Conservation (phyloP, 495 filamentous ascomycete genomes). For the Aspergillus homomorphus region DNA sequence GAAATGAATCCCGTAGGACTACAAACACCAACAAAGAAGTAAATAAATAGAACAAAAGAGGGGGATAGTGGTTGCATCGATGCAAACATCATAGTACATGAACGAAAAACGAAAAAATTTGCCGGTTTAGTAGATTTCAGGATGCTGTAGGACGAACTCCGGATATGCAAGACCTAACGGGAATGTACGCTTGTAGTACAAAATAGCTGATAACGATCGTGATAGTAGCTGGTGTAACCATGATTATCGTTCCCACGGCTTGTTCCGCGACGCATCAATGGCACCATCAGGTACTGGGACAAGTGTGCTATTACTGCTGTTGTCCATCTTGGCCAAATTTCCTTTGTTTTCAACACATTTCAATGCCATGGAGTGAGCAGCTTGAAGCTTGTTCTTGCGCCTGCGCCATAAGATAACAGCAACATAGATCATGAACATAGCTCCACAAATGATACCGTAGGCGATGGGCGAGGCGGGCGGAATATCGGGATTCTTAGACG, state of each 20-base stretch:
- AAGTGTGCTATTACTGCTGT: conserved; percentile 8
- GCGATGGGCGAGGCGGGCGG: conserved; percentile 14
- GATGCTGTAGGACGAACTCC: conserved; percentile 11
- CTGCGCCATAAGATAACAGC: conserved; percentile 16
- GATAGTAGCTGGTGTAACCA: conserved; percentile 9
- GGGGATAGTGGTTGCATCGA: background rate
- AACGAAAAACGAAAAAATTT: background rate
- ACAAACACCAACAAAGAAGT: background rate
- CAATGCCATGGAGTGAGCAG: background rate
- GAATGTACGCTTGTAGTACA: conserved; percentile 8
- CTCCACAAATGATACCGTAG: conserved; percentile 18
- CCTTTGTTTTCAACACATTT: background rate
- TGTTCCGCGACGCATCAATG: conserved; percentile 5
- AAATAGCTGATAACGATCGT: conserved; percentile 10
- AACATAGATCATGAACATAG: conserved; percentile 16
- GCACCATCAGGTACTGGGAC: background rate
- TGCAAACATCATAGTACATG: conserved; percentile 4
- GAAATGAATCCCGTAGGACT: background rate
- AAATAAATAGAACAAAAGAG: background rate
- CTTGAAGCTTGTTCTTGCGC: background rate
- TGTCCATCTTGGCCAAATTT: background rate
- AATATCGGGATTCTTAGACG: conserved; percentile 19
- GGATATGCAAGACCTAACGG: conserved; percentile 11
- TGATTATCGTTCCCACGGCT: conserved; percentile 8
- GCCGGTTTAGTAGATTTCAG: background rate